Conservation (phyloP, 495 filamentous ascomycete genomes). For the Tuber microsphaerosporum region DNA sequence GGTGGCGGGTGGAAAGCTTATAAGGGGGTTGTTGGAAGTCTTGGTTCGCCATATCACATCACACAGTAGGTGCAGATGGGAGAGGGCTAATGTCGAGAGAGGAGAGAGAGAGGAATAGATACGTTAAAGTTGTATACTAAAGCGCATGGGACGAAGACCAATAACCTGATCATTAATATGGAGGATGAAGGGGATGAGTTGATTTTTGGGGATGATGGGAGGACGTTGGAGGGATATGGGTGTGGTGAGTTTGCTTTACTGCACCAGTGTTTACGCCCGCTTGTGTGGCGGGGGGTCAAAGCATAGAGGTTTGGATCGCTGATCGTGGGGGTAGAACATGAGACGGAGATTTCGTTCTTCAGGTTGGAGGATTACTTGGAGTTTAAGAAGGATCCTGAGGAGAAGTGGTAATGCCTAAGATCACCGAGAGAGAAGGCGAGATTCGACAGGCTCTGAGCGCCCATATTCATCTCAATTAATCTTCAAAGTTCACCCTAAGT, state of each 20-base stretch:
- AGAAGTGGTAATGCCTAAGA: slow-evolving; percentile 35
- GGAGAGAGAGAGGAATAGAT: slow-evolving; percentile 16
- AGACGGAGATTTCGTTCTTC: slow-evolving; percentile 42
- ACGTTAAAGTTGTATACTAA: slow-evolving; percentile 42
- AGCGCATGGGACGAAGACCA: slow-evolving; percentile 42
- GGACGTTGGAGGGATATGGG: slow-evolving; percentile 35
- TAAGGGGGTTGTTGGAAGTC: slow-evolving; percentile 32
- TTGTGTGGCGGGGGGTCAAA: background rate
- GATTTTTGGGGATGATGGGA: slow-evolving; percentile 33
- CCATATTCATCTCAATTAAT: background rate
- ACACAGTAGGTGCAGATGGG: background rate
- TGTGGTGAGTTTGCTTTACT: slow-evolving; percentile 28
- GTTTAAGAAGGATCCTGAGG: slow-evolving; percentile 40
- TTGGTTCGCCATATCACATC: background rate
- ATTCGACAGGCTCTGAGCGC: background rate
- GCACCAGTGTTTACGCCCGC: background rate
- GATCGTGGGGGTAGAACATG: slow-evolving; percentile 31
- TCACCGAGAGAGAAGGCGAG: background rate
- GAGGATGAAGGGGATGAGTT: slow-evolving; percentile 37
- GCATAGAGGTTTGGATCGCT: background rate
- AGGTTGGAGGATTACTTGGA: slow-evolving; percentile 37
- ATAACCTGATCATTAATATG: slow-evolving; percentile 42
- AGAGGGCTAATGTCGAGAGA: slow-evolving; percentile 4
- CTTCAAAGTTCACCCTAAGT: background rate
- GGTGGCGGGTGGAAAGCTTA: slow-evolving; percentile 39